These are phyloP conservation scores for Roridomyces roridus DNA, from an alignment of 768 basidiomycete species.

Conservation along the genomic window DNA sequence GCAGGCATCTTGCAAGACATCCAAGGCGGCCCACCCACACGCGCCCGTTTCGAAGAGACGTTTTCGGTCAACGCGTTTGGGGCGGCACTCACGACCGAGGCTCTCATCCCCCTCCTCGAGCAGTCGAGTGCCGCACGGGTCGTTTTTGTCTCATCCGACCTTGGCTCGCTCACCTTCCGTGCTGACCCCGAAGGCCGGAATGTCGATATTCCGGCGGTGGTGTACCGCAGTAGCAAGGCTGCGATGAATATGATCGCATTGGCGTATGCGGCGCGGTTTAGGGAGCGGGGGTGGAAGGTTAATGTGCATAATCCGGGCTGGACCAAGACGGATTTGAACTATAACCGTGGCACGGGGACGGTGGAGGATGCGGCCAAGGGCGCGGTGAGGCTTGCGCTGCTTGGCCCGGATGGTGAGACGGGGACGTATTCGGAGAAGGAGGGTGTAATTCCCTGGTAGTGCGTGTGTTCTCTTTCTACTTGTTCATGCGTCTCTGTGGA, in stretches of 20 bases:
- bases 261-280: slow-evolving; percentile 6
- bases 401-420: slow-evolving; percentile 5
- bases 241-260: slow-evolving; percentile 18
- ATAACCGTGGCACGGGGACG: neutral
- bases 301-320: slow-evolving; percentile 16
- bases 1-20: neutral
- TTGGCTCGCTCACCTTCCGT: slow-evolving; percentile 4
- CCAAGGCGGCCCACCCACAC: neutral
- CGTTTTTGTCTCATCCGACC: slow-evolving; percentile 13
- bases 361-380: slow-evolving; percentile 5
- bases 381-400: slow-evolving; percentile 7
- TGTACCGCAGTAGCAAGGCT: slow-evolving; percentile 15
- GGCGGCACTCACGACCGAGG: slow-evolving; percentile 1
- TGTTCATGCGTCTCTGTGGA: too few species aligned
- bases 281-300: slow-evolving; percentile 10
- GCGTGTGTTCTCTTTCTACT: too few species aligned
- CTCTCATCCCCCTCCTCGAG: slow-evolving; percentile 12
- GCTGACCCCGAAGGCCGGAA: slow-evolving; percentile 6
- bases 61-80: slow-evolving; percentile 8
- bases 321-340: slow-evolving; percentile 13
- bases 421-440: slow-evolving; percentile 10
- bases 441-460: slow-evolving; percentile 11
- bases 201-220: neutral
- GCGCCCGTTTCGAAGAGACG: slow-evolving; percentile 8
- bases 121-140: slow-evolving; percentile 1